Conservation (phyloP, 192 early-diverging fungal species). For the Rhizoclosmatium sp. region DNA sequence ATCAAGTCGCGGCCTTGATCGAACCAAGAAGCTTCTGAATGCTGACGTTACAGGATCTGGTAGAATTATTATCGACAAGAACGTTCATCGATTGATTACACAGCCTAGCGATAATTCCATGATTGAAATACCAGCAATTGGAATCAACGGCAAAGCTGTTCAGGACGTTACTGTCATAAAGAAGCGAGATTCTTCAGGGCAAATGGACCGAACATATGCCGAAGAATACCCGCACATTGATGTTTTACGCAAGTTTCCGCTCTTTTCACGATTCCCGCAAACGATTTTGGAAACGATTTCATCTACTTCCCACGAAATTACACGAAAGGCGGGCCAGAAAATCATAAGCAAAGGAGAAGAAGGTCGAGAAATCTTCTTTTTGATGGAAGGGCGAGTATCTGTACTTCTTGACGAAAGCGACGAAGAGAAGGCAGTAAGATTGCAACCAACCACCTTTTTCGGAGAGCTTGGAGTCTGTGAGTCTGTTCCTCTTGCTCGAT, state of each 20-base stretch:
- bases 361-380: constrained; percentile 52
- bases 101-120: not conserved
- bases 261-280: constrained; percentile 49
- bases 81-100: not conserved
- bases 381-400: constrained; percentile 40
- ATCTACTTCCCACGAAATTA: constrained; percentile 37
- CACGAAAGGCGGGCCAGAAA: constrained; percentile 32
- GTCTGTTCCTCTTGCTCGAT: constrained; percentile 25
- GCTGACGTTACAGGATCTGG: not conserved
- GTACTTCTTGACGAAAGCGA: constrained; percentile 35
- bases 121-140: not conserved
- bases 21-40: not conserved
- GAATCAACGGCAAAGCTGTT: not conserved
- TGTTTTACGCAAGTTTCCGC: constrained; percentile 40
- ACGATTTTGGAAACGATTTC: constrained; percentile 41
- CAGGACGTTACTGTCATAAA: not conserved
- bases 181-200: not conserved
- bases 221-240: constrained; percentile 16
- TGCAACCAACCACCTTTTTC: constrained; percentile 39
- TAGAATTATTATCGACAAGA: not conserved
- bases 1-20: not conserved
- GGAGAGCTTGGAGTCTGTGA: constrained; percentile 51
- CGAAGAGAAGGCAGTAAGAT: constrained; percentile 11
- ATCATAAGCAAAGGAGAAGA: constrained; percentile 51
- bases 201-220: not conserved